Conservation (phyloP, 257 asterid genomes). For the Verbascum thapsus region DNA sequence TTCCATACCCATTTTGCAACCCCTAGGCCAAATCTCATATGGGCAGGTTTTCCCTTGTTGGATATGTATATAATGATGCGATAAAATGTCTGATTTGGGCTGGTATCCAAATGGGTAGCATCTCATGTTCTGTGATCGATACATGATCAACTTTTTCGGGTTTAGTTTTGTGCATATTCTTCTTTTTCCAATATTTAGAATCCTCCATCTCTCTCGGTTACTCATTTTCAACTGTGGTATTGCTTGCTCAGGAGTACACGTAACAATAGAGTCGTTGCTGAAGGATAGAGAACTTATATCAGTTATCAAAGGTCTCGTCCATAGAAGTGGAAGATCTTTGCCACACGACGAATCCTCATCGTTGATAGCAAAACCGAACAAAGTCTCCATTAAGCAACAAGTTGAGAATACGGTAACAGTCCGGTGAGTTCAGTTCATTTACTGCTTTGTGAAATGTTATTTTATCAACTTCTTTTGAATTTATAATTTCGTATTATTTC, state of each 20-base stretch:
- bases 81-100: no score
- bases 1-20: no score
- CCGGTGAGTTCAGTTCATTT: conserved; percentile 19
- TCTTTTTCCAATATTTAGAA: background rate
- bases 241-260: conserved; percentile 68
- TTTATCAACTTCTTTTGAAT: background rate
- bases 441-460: no score
- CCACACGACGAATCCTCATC: conserved; percentile 52
- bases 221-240: background rate
- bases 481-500: background rate
- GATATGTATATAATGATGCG: no score
- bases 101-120: no score
- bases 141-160: no score
- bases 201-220: background rate
- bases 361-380: conserved; percentile 24
- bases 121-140: no score
- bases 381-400: conserved; percentile 36
- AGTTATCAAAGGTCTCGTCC: conserved; percentile 61
- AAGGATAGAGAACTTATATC: conserved; percentile 63
- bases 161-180: background rate
- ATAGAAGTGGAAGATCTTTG: conserved; percentile 73
- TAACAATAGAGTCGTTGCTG: conserved; percentile 80
- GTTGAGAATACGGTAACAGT: conserved; percentile 34
- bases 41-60: no score
- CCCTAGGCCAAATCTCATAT: no score